Conservation (phyloP, 306 rosid genomes). For the Delonix regia region DNA sequence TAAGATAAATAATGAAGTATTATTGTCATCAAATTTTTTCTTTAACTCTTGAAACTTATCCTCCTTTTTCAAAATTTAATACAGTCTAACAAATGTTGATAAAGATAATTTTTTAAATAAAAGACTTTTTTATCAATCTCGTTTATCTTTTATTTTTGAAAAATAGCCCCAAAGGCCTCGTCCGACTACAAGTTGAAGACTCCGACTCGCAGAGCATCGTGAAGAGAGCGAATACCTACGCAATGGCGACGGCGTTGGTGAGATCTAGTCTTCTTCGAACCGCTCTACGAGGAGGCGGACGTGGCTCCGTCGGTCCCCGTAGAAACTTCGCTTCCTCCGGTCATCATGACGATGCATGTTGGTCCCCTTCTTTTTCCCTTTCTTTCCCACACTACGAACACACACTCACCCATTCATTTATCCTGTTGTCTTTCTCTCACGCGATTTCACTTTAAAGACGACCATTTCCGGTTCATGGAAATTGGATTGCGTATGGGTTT, state of each 20-base stretch:
- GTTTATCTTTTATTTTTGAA: too few species aligned
- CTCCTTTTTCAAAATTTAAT: too few species aligned
- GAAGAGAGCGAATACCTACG: background rate
- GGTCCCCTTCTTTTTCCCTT: constrained; percentile 5
- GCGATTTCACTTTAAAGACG: background rate
- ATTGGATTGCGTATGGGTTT: constrained; percentile 33
- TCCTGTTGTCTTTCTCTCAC: background rate
- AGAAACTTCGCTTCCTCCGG: constrained; percentile 72
- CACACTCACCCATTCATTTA: background rate
- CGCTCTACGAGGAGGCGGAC: constrained; percentile 59
- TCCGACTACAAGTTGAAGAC: background rate
- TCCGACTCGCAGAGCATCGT: background rate
- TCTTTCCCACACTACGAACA: background rate
- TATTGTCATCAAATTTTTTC: too few species aligned
- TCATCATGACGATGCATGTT: constrained; percentile 84
- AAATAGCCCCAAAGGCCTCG: background rate
- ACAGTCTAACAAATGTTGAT: too few species aligned
- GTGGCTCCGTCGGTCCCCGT: constrained; percentile 50
- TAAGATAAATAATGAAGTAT: too few species aligned
- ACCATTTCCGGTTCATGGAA: background rate
- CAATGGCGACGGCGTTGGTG: constrained; percentile 72
- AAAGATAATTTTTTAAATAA: too few species aligned
- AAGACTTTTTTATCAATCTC: too few species aligned
- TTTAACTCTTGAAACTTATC: too few species aligned
- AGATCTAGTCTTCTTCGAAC: constrained; percentile 80